phyloP scores from a whole-genome alignment of 768 basidiomycete genomes.

The Leccinum ochraceum region DNA sequence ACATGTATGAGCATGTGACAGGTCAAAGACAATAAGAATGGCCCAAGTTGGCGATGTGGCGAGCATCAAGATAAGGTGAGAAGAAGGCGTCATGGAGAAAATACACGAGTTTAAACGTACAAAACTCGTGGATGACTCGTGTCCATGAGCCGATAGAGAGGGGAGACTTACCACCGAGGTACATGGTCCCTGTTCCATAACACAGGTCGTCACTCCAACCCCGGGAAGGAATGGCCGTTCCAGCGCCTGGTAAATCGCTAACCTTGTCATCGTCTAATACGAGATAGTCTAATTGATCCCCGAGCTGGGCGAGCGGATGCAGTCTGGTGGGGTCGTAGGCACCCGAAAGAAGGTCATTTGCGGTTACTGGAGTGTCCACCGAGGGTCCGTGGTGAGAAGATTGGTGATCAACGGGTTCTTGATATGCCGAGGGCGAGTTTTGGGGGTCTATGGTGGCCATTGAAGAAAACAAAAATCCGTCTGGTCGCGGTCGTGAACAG shows the following conservation, averaged over 20 bases:
- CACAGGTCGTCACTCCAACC: constrained; percentile 99
- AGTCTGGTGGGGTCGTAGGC: constrained; percentile 90
- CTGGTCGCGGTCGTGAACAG: constrained; percentile 23
- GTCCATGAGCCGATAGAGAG: constrained; percentile 58
- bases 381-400: constrained; percentile 45
- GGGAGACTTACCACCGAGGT: constrained; percentile 84
- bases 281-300: constrained; percentile 94
- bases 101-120: constrained; percentile 50
- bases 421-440: constrained; percentile 39
- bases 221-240: constrained; percentile 89
- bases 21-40: constrained; percentile 75
- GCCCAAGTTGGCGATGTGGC: constrained; percentile 55
- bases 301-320: constrained; percentile 90
- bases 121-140: constrained; percentile 46
- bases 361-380: constrained; percentile 66
- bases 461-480: constrained; percentile 7
- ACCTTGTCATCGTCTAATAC: constrained; percentile 96
- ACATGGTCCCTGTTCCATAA: constrained; percentile 99
- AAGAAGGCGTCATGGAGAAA: constrained; percentile 47
- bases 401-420: constrained; percentile 45
- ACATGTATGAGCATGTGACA: constrained; percentile 75
- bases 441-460: constrained; percentile 33
- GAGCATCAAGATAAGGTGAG: constrained; percentile 68
- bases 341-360: constrained; percentile 83
- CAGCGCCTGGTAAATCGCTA: constrained; percentile 84